Conservation (phyloP, 768 basidiomycete species). For the Mycena vulgaris region DNA sequence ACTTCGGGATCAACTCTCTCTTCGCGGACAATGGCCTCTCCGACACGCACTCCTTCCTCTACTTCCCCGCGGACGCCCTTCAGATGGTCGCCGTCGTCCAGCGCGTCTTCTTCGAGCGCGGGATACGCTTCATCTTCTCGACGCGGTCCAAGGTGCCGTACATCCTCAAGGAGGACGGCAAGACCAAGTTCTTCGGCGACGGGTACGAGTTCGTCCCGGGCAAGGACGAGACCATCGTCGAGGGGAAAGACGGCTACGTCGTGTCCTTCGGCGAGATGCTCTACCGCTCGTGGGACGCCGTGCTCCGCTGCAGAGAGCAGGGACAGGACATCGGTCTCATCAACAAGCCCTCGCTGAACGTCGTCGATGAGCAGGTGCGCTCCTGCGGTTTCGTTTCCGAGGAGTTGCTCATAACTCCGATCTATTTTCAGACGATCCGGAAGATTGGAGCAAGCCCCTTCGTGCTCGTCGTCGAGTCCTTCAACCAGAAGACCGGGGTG, state of each 20-base stretch:
- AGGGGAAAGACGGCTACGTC: slow-evolving; percentile 86
- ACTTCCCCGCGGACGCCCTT: slow-evolving; percentile 89
- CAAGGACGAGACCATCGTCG: slow-evolving; percentile 86
- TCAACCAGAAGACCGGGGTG: slow-evolving; percentile 92
- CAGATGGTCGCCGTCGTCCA: slow-evolving; percentile 87
- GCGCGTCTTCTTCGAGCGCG: slow-evolving; percentile 86
- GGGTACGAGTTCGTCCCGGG: slow-evolving; percentile 87
- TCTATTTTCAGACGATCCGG: slow-evolving; percentile 64
- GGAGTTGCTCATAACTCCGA: background rate
- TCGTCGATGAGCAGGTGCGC: slow-evolving; percentile 84
- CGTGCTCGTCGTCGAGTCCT: slow-evolving; percentile 88
- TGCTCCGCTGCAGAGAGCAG: slow-evolving; percentile 77
- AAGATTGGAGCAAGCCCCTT: slow-evolving; percentile 84
- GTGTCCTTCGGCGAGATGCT: slow-evolving; percentile 92
- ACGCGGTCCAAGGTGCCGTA: slow-evolving; percentile 93
- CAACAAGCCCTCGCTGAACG: slow-evolving; percentile 88
- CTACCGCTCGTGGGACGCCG: slow-evolving; percentile 88
- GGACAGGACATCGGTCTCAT: slow-evolving; percentile 88
- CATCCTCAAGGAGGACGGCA: slow-evolving; percentile 84
- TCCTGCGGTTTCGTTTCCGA: background rate
- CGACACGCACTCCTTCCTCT: slow-evolving; percentile 84
- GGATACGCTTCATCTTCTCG: slow-evolving; percentile 89
- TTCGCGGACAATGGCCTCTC: slow-evolving; percentile 91
- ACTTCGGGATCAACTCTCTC: slow-evolving; percentile 87
- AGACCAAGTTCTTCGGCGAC: slow-evolving; percentile 74